These are phyloP conservation scores for Schwanniomyces pseudopolymorphus DNA, from an alignment of 805 yeast species.

Conservation along the genomic window DNA sequence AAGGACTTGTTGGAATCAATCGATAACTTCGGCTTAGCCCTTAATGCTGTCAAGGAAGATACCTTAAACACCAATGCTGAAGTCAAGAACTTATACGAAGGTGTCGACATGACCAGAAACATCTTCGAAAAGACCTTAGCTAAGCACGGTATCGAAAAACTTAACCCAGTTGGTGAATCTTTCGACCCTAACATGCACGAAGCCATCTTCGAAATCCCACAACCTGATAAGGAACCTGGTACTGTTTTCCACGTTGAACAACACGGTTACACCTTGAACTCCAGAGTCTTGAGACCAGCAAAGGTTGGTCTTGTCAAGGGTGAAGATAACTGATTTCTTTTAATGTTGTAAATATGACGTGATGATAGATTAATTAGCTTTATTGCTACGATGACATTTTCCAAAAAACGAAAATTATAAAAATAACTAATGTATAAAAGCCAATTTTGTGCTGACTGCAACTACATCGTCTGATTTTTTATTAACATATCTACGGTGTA, in stretches of 20 bases:
- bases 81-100: conserved; percentile 75
- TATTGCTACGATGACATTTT: neutral
- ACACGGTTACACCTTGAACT: conserved; percentile 80
- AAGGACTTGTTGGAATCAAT: conserved; percentile 85
- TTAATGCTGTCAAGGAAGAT: conserved; percentile 67
- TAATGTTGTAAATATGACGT: neutral
- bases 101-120: conserved; percentile 86
- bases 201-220: conserved; percentile 86
- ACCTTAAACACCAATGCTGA: conserved; percentile 58
- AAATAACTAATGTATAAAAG: neutral
- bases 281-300: conserved; percentile 90
- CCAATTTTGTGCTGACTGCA: neutral
- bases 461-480: neutral
- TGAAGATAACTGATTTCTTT: conserved; percentile 2
- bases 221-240: conserved; percentile 87
- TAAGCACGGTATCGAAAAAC: conserved; percentile 76
- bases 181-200: conserved; percentile 93
- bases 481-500: neutral
- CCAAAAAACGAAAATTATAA: neutral
- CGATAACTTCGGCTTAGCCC: conserved; percentile 87
- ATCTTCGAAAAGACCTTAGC: conserved; percentile 80
- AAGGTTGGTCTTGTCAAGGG: conserved; percentile 87
- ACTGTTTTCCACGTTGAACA: conserved; percentile 92
- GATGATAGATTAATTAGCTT: neutral
- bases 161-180: conserved; percentile 79